Base-by-base conservation (phyloP, 2,329 filamentous ascomycete genomes). In the Torrubiella hemipterigena region DNA sequence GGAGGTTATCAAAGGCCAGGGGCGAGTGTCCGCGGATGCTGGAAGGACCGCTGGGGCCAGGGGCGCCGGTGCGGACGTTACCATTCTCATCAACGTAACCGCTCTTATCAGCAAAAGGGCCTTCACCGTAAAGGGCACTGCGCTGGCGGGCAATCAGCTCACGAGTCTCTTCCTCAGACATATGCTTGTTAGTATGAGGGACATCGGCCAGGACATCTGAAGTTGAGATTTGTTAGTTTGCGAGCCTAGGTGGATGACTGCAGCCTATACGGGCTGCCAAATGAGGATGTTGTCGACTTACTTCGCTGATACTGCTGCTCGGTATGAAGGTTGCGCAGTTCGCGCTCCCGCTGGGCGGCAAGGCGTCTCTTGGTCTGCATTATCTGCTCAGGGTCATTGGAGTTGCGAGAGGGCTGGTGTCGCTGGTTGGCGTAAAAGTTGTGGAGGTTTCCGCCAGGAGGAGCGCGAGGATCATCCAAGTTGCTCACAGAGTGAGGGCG, bases 291-390 rank as follows among this genome's bases (percentile, higher is more conserved):
- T 73, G 76, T 73, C 61, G 77, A 77, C 81, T 77, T 84, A 96
- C 91, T 95, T 84, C 89, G 80, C 71, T 96, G 93, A 67, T 93
- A 96, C 77, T 98, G 91, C 75, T 98, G 91, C 75, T 98, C 91
- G 66, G 95, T 93, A 67, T 98, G 91, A 66, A 96, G 94, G 65
- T 96, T 98, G 63, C 91, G 85, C 61, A 98, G 79, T 69, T 98
- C 91, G 63, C 89, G 83, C 71, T 98, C 91, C 63, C 91, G 84
- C 67, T 96, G 91, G 58, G 91, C 91, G 52, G 91, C 91, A 84
- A 96, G 93, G 69, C 89, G 82, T 67, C 91, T 85, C 74, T 96
- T 96, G 51, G 86, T 87, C 76, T 96, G 91, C 72, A 94, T 84
- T 77, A 95, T 85, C 66, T 95, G 87, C 66, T 96, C 91, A 59